Percentiles rank a stretch among this genome's conserved stretches.
Conservation (phyloP, 202 grass and related monocot genomes). For the Musa balbisiana region DNA sequence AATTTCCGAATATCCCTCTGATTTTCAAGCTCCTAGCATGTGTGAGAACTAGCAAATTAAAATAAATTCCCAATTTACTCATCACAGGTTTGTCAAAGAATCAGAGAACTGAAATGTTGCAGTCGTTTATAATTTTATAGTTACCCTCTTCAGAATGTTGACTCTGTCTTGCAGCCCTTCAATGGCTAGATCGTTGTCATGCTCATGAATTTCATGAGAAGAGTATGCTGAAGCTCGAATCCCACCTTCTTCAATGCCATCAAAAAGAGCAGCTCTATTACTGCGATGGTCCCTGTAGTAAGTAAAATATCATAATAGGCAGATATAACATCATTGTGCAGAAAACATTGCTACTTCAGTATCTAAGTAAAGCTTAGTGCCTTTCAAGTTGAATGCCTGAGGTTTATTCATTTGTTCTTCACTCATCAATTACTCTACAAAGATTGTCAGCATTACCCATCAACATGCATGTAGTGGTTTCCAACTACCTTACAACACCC, state of each 20-base stretch:
- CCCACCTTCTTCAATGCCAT: conserved; percentile 86
- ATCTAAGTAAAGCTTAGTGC: not conserved
- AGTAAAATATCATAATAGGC: conserved; percentile 7
- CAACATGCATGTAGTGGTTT: too few species aligned
- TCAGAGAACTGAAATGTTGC: not conserved
- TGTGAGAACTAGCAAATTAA: too few species aligned
- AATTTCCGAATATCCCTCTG: too few species aligned
- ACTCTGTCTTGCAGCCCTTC: conserved; percentile 74
- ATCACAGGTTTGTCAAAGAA: not conserved
- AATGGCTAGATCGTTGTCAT: conserved; percentile 66
- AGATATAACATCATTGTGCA: not conserved
- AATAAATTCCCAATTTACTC: not conserved
- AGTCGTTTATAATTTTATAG: not conserved
- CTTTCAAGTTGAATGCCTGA: not conserved
- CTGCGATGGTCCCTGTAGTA: conserved; percentile 38
- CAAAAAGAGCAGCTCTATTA: conserved; percentile 62
- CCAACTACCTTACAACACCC: too few species aligned
- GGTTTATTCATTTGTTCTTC: too few species aligned
- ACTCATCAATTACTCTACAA: too few species aligned
- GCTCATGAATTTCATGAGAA: conserved; percentile 78
- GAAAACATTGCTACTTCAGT: not conserved
- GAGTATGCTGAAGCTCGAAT: conserved; percentile 47
- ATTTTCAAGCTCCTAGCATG: too few species aligned
- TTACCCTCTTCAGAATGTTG: conserved; percentile 68
- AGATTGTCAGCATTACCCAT: too few species aligned